Evolutionary conservation across 2,329 filamentous ascomycete species (phyloP).

Genomic region (Cadophora malorum): DNA sequence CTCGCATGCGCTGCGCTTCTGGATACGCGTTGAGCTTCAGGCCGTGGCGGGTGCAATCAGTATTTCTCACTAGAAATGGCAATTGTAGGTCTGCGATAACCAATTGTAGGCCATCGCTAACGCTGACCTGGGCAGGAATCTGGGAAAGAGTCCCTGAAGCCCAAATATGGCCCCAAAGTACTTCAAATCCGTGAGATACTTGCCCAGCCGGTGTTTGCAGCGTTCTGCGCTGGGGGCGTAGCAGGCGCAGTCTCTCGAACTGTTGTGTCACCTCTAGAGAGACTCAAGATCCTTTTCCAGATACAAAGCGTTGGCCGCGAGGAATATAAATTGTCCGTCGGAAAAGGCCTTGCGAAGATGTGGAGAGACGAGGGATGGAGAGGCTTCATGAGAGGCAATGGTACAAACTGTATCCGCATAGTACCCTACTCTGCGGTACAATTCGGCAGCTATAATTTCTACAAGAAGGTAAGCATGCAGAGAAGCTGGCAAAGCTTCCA

Average conservation of each 20-base stretch:
- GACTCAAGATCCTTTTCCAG: constrained; percentile 97
- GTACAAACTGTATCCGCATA: constrained; percentile 97
- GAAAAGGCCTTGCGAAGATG: constrained; percentile 91
- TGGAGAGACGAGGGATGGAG: constrained; percentile 96
- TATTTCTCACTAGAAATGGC: constrained; percentile 39
- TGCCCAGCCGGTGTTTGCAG: constrained; percentile 85
- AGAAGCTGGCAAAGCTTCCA: background rate
- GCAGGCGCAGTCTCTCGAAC: constrained; percentile 97
- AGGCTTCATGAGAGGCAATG: constrained; percentile 97
- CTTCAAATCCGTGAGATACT: constrained; percentile 55
- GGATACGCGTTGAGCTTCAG: constrained; percentile 34
- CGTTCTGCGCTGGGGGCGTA: constrained; percentile 92
- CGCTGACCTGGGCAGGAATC: constrained; percentile 30
- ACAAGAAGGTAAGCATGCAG: constrained; percentile 75
- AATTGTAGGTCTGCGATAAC: constrained; percentile 38
- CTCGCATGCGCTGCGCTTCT: constrained; percentile 34
- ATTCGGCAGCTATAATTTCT: constrained; percentile 97
- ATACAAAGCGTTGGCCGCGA: constrained; percentile 88
- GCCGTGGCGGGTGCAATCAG: constrained; percentile 29
- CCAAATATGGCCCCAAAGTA: constrained; percentile 43
- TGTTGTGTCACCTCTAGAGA: constrained; percentile 93
- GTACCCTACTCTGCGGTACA: constrained; percentile 98
- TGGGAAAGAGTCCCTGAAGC: constrained; percentile 39
- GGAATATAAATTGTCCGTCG: constrained; percentile 92
- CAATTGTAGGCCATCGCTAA: constrained; percentile 23